Percentiles rank a stretch among this genome's conserved stretches.
Conservation (phyloP, 306 rosid species). For the Myrica gale region DNA sequence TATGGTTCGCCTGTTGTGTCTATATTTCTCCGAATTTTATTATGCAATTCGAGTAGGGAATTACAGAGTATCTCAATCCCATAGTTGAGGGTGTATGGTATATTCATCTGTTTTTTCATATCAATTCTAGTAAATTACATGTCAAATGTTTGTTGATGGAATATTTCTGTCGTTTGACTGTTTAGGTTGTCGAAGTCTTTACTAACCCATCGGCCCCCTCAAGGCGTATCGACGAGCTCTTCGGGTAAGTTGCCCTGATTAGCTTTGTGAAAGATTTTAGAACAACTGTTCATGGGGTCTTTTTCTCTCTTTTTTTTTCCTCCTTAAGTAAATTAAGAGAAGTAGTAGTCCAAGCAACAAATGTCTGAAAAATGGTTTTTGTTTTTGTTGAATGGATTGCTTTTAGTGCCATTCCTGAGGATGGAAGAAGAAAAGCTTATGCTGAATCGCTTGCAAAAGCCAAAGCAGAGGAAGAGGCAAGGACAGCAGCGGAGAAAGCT, state of each 20-base stretch:
- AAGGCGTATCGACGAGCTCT: constrained; percentile 65
- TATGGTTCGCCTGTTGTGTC: fast-evolving
- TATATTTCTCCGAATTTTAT: too few relatives aligned
- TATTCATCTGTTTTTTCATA: not conserved
- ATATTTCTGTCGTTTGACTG: not conserved
- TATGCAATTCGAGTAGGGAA: fast-evolving
- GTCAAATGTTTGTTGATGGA: constrained; percentile 11
- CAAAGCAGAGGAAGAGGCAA: constrained; percentile 82
- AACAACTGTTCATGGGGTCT: not conserved
- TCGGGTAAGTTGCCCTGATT: constrained; percentile 45
- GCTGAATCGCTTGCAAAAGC: constrained; percentile 60
- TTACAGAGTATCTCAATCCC: too few relatives aligned
- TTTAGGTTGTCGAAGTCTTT: constrained; percentile 76
- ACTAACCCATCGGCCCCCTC: constrained; percentile 71
- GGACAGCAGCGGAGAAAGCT: constrained; percentile 54
- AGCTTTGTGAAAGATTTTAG: not conserved
- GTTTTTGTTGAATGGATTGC: constrained; percentile 5
- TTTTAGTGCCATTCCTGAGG: constrained; percentile 74
- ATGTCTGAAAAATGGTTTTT: not conserved
- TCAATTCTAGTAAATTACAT: not conserved
- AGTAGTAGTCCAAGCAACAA: too few relatives aligned
- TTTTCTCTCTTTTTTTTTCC: too few relatives aligned
- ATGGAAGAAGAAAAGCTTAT: constrained; percentile 82
- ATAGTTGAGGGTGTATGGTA: not conserved
- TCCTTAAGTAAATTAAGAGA: not conserved